phyloP scores from a whole-genome alignment of 495 filamentous ascomycete species.

The Tetracladium setigerum region DNA sequence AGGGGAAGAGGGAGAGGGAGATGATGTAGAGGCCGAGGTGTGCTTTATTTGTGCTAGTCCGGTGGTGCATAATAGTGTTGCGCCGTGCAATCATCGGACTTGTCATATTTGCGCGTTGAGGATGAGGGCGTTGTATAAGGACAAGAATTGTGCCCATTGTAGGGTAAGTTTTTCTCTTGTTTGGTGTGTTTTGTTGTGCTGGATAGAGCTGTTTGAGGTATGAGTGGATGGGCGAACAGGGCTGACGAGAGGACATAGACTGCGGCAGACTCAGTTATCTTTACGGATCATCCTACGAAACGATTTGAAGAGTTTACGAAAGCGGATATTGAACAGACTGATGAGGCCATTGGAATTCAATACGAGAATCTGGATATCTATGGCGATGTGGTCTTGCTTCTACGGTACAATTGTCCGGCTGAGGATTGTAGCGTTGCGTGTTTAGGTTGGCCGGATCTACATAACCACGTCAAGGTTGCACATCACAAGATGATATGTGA shows the following conservation, averaged over 20 bases:
- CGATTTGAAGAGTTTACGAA: conserved; percentile 74
- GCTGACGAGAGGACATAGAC: conserved; percentile 41
- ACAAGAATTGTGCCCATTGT: conserved; percentile 89
- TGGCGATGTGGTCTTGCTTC: conserved; percentile 75
- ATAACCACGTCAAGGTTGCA: conserved; percentile 74
- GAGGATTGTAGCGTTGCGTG: conserved; percentile 79
- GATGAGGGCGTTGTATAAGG: conserved; percentile 89
- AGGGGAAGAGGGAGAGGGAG: conserved; percentile 21
- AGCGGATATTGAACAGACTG: conserved; percentile 61
- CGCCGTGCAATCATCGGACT: conserved; percentile 90
- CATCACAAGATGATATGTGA: conserved; percentile 93
- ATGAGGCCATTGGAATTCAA: conserved; percentile 80
- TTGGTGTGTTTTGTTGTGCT: too few species aligned
- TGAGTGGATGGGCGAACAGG: too few species aligned
- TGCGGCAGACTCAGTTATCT: conserved; percentile 75
- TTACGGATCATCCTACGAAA: conserved; percentile 76
- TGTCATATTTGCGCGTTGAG: conserved; percentile 93
- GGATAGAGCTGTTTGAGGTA: neutral
- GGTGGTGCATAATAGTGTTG: conserved; percentile 74
- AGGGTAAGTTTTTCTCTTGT: conserved; percentile 48
- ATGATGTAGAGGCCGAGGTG: conserved; percentile 65
- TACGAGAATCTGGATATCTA: conserved; percentile 83
- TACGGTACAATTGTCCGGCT: conserved; percentile 96
- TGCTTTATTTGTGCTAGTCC: conserved; percentile 96
- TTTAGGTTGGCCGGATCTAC: conserved; percentile 85